A percentile compares a stretch with the other conserved stretches of the same genome.
Conservation (phyloP, 83 land plant genomes). For the Thuja plicata region DNA sequence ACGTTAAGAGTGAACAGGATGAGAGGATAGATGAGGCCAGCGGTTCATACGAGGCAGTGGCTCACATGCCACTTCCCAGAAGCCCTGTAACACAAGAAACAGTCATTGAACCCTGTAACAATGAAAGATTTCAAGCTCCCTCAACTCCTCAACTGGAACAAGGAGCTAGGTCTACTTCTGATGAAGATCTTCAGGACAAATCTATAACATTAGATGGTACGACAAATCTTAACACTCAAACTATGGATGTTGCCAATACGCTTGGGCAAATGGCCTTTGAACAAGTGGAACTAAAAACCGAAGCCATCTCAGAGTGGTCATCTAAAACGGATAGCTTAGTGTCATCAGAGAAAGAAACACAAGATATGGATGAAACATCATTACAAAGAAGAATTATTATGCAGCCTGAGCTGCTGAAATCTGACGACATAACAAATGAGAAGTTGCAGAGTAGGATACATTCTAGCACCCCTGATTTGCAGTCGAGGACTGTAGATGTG, state of each 20-base stretch:
- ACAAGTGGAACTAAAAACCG: neutral
- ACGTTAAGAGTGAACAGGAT: conserved; percentile 12
- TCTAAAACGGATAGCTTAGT: neutral
- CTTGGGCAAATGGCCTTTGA: neutral
- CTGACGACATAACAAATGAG: conserved; percentile 42
- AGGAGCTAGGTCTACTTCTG: conserved; percentile 26
- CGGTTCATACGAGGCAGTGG: neutral
- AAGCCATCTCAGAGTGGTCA: conserved; percentile 6
- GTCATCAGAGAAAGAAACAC: conserved; percentile 7
- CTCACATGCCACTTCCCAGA: neutral
- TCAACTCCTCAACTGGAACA: conserved; percentile 59
- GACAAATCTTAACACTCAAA: neutral
- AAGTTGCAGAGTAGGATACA: conserved; percentile 14
- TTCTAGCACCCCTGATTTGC: neutral
- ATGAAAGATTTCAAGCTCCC: conserved; percentile 48
- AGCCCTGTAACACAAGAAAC: conserved; percentile 9
- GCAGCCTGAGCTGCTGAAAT: conserved; percentile 31
- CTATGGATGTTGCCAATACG: neutral
- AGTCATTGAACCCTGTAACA: conserved; percentile 15
- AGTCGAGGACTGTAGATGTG: conserved; percentile 10
- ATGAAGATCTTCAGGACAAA: conserved; percentile 37
- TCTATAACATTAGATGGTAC: conserved; percentile 17
- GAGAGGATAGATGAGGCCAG: neutral
- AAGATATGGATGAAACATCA: conserved; percentile 1
- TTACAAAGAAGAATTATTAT: neutral